A percentile compares a stretch with the other conserved stretches of the same genome.
Conservation (phyloP, 1,284 basidiomycete genomes). For the Cryptococcus deneoformans region DNA sequence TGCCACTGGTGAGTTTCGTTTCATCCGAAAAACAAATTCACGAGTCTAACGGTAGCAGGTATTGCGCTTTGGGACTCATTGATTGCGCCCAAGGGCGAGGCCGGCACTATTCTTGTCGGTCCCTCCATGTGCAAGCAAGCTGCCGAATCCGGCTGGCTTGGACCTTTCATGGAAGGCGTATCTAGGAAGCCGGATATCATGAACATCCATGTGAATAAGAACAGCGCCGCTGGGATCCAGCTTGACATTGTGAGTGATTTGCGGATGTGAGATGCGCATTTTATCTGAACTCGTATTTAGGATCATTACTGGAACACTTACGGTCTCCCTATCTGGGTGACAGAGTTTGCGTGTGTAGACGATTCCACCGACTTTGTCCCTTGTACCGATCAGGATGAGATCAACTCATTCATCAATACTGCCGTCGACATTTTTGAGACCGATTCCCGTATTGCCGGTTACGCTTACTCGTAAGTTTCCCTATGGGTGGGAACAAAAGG, state of each 20-base stretch:
- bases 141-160: slow-evolving; percentile 34
- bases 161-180: slow-evolving; percentile 33
- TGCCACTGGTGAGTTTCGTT: slow-evolving; percentile 19
- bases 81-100: slow-evolving; percentile 34
- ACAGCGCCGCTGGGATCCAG: slow-evolving; percentile 38
- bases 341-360: slow-evolving; percentile 48
- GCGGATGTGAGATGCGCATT: background rate
- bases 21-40: background rate
- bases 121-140: slow-evolving; percentile 49
- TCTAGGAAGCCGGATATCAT: slow-evolving; percentile 38
- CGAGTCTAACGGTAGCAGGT: slow-evolving; percentile 9
- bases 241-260: slow-evolving; percentile 22
- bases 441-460: slow-evolving; percentile 40
- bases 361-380: slow-evolving; percentile 39
- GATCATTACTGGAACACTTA: slow-evolving; percentile 48
- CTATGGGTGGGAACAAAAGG: background rate
- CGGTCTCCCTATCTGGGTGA: slow-evolving; percentile 47
- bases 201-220: slow-evolving; percentile 49
- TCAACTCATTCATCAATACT: slow-evolving; percentile 44
- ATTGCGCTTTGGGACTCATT: slow-evolving; percentile 41
- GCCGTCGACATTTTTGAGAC: slow-evolving; percentile 45
- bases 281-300: background rate
- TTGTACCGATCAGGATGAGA: slow-evolving; percentile 41
- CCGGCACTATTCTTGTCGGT: slow-evolving; percentile 37
- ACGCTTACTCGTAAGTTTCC: slow-evolving; percentile 30